Conservation (phyloP, 352 stramenopile genomes). For the Bremia lactucae region DNA sequence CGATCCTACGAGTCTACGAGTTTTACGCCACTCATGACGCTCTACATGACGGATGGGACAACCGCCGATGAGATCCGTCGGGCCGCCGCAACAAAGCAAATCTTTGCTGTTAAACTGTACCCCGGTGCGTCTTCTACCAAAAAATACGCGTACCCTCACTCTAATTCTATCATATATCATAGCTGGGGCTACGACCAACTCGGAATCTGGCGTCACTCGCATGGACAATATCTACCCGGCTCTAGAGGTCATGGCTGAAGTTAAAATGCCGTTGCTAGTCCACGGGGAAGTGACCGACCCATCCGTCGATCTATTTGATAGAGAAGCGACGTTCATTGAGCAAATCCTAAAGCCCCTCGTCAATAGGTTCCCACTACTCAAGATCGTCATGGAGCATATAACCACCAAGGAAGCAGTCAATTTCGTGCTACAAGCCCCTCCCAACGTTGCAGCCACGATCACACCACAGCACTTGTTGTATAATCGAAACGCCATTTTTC, state of each 20-base stretch:
- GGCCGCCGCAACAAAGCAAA: constrained; percentile 78
- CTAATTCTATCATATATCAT: constrained; percentile 2
- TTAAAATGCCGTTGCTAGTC: constrained; percentile 92
- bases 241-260: constrained; percentile 59
- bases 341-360: constrained; percentile 91
- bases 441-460: constrained; percentile 95
- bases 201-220: constrained; percentile 93
- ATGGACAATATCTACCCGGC: constrained; percentile 90
- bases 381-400: constrained; percentile 99
- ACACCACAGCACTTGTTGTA: constrained; percentile 99
- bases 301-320: constrained; percentile 96
- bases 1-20: constrained; percentile 8
- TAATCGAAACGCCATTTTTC: constrained; percentile 94
- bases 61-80: constrained; percentile 91
- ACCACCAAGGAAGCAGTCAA: constrained; percentile 94
- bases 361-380: constrained; percentile 87
- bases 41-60: constrained; percentile 98
- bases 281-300: constrained; percentile 94
- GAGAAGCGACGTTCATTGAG: constrained; percentile 94
- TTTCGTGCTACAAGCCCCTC: constrained; percentile 84
- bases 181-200: constrained; percentile 97
- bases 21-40: constrained; percentile 94
- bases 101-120: constrained; percentile 97
- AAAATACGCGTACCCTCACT: background rate
- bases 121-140: constrained; percentile 41